These are phyloP conservation scores for Tetrapisispora pingtungensis DNA, from an alignment of 805 yeast species.

Conservation along the genomic window DNA sequence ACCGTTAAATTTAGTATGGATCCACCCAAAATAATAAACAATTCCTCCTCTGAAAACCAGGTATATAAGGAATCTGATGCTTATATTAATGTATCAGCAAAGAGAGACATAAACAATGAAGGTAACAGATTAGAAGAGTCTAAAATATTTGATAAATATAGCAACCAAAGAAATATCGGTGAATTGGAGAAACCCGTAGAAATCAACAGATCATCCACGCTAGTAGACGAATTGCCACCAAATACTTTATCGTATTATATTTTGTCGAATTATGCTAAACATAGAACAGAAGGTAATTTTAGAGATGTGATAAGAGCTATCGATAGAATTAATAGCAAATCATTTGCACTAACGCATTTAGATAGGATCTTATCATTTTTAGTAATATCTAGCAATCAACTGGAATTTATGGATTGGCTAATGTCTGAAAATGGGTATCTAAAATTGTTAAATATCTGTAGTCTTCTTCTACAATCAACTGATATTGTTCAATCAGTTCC, in stretches of 20 bases:
- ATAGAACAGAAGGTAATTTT: neutral
- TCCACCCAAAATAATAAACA: conserved; percentile 20
- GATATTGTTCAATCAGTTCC: conserved; percentile 20
- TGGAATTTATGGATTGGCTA: conserved; percentile 16
- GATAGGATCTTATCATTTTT: conserved; percentile 17
- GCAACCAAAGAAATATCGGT: too few relatives aligned
- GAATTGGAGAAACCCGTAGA: neutral
- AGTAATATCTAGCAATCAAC: conserved; percentile 5
- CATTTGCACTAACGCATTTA: conserved; percentile 23
- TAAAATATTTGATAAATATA: too few relatives aligned
- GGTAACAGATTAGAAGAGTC: too few relatives aligned
- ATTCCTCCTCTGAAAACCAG: neutral
- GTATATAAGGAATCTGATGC: neutral
- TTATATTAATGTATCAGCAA: too few relatives aligned
- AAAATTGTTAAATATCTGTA: conserved; percentile 11
- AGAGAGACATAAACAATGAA: too few relatives aligned
- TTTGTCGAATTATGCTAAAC: conserved; percentile 3
- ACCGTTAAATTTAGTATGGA: conserved; percentile 21
- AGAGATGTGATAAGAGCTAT: conserved; percentile 9
- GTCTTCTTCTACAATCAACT: conserved; percentile 18
- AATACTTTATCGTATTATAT: conserved; percentile 11
- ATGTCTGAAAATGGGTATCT: conserved; percentile 15
- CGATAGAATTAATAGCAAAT: conserved; percentile 17
- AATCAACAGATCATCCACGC: neutral
- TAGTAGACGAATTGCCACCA: conserved; percentile 4